These are phyloP conservation scores for Heritiera fomes DNA, from an alignment of 345 rosid species.

Conservation along the genomic window DNA sequence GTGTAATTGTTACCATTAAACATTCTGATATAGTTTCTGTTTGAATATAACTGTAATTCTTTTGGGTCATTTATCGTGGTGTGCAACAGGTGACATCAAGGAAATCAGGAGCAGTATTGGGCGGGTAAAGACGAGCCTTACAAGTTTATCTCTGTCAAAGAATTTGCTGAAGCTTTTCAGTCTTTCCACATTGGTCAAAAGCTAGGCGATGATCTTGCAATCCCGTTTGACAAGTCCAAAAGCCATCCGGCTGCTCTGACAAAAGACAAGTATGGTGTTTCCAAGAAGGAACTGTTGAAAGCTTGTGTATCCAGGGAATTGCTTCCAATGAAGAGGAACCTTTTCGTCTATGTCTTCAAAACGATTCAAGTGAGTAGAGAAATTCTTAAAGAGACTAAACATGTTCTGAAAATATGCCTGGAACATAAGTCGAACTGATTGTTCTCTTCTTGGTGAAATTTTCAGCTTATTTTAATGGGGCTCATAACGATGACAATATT, in stretches of 20 bases:
- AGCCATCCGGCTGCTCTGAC: conserved; percentile 76
- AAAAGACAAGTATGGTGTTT: conserved; percentile 61
- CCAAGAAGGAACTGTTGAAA: conserved; percentile 58
- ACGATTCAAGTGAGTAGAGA: conserved; percentile 38
- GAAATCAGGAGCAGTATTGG: conserved; percentile 81
- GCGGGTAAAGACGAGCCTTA: conserved; percentile 53
- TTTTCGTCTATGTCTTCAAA: conserved; percentile 71
- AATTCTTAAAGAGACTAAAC: background rate
- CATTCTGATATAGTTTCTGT: background rate
- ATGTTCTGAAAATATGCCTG: background rate
- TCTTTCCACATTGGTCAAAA: conserved; percentile 65
- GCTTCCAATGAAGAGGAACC: conserved; percentile 88
- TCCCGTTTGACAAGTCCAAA: conserved; percentile 71
- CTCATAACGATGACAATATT: conserved; percentile 60
- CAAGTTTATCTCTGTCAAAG: conserved; percentile 52
- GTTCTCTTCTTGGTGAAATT: background rate
- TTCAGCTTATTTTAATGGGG: conserved; percentile 62
- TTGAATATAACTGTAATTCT: background rate
- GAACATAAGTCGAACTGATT: background rate
- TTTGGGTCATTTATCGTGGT: too few relatives aligned
- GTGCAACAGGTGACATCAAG: conserved; percentile 14
- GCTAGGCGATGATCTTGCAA: conserved; percentile 63
- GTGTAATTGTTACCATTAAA: background rate
- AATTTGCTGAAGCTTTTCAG: conserved; percentile 68
- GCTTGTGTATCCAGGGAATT: conserved; percentile 77